Evolutionary conservation across 371 early-diverging fungal species (phyloP), one percentile per base, ranked within the genome.

Genomic region (Lichtheimia corymbifera): DNA sequence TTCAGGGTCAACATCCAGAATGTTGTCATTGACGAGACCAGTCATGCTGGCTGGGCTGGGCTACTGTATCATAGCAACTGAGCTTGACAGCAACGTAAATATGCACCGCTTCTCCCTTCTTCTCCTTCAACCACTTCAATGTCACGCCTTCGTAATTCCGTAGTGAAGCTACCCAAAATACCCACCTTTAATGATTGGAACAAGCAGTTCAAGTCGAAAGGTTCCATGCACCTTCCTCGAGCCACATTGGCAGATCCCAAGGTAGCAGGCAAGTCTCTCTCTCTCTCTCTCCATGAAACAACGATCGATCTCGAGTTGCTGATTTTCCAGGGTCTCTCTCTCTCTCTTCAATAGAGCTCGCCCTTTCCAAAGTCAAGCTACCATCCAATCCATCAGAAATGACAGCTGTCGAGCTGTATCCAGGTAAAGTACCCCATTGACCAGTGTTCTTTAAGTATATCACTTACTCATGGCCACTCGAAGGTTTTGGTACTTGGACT

Each of bases 401-500:
- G 63, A 79, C 74, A 20, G 76, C 71, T 5, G 68, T 79, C 2
- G 79, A 79, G 30, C 40, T 79, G 51, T 71, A 79, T 57, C 79
- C 79, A 51, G 79, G 79, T 76, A 79, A 50, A 18, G 11, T 11
- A 18, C 22, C 20, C 6, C 15, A 22, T 7, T 44, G 43, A n/a
- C n/a, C n/a, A 0, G 18, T 14, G 15, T 14, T 15, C 11, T 13
- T 18, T 11, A 15, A 5, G 27, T 12, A 6, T 14, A 40, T 35
- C n/a, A 18, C 4, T 41, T 6, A 4, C 18, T 35, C 20, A 4
- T 44, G 6, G 1, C 27, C 18, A 14, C 42, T 27, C 15, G 18
- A 12, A 81, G 82, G 82, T 13, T 55, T 78, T 17, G 82, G 82
- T 28, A 62, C 58, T 14, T 81, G 82, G 82, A 71, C 77, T 13